A percentile compares a stretch with the other conserved stretches of the same genome.
These are phyloP conservation scores for Phytophthora tentaculata DNA, from an alignment of 352 stramenopile species.

Conservation along the genomic window DNA sequence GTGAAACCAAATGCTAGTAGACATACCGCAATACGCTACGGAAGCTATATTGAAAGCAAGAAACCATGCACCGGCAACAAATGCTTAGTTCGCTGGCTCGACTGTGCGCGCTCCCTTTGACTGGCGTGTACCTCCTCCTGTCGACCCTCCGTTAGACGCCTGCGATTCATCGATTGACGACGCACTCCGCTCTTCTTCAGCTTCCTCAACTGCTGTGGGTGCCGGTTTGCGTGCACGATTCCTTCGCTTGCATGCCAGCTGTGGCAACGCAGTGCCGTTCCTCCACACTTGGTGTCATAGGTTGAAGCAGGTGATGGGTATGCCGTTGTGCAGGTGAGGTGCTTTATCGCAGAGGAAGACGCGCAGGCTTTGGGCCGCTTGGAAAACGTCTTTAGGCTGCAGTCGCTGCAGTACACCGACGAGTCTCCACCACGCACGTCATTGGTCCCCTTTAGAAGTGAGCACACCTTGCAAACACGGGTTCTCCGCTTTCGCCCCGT, in stretches of 20 bases:
- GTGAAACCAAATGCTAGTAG: too few relatives aligned
- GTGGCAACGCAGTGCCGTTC: slow-evolving; percentile 6
- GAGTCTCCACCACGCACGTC: slow-evolving; percentile 2
- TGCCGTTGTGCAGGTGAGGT: slow-evolving; percentile 9
- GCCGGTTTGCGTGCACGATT: slow-evolving; percentile 13
- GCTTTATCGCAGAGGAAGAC: slow-evolving; percentile 24
- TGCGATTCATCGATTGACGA: neutral
- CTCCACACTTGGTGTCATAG: slow-evolving; percentile 13
- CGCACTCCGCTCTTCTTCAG: neutral
- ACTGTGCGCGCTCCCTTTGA: slow-evolving; percentile 3
- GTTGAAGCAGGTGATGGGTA: slow-evolving; percentile 19
- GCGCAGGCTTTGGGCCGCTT: slow-evolving; percentile 8
- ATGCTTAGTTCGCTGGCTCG: too few relatives aligned
- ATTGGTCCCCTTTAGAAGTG: slow-evolving; percentile 10
- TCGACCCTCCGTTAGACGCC: slow-evolving; percentile 6
- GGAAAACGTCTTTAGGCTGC: slow-evolving; percentile 1
- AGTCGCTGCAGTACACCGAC: slow-evolving; percentile 10
- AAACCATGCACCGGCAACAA: too few relatives aligned
- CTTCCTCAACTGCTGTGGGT: neutral
- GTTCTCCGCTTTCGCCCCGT: slow-evolving; percentile 3
- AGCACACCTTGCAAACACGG: slow-evolving; percentile 21
- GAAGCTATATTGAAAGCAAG: too few relatives aligned
- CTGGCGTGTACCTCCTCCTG: neutral
- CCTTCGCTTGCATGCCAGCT: neutral
- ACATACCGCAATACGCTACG: too few relatives aligned